Base-by-base conservation (phyloP, 305 asterid species). In the Plantago rigida region DNA sequence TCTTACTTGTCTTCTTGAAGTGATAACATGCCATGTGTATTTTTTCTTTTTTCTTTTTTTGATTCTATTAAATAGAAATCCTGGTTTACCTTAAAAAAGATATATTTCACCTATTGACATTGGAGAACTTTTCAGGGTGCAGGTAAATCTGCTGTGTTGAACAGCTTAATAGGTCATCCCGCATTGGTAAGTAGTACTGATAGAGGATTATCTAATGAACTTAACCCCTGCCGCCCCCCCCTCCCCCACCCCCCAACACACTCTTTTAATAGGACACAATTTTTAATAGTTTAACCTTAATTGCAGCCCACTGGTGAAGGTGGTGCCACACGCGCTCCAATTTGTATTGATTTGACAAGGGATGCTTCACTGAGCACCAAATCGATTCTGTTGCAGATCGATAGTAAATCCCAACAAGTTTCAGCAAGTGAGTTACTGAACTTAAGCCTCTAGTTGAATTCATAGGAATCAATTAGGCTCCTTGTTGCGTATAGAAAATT, bases 81-180 rank as follows among this genome's bases (percentile, higher is more conserved):
- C 19, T 17, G 19, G 19, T 17, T 17, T 17, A 17, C 19, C 19
- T 17, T 17, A 17, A 17, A 17, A 34, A 4, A 4, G 41, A 34
- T 0, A 3, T 53, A 2, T 53, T 26, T 24, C 57, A 10, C 10
- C 56, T 11, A 9, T 65, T 70, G 63, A 69, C 41, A 3, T 15
- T 69, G 47, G 62, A 51, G 55, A 36, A 15, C 63, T 66, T 51
- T 71, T 47, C 94, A 87, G 95, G 90, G 95, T 75, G 87, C 94
- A 52, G 95, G 95, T 67, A 87, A 87, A 73, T 87, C 95, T 57
- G 94, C 94, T 42, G 90, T 82, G 24, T 76, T 87, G 63, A 87
- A 87, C 78, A 87, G 95, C 78, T 79, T 87, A 69, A 81, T 87
- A 14, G 94, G 95, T 29, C 95, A 87, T 78, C 94, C 94, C 55